phyloP scores from a whole-genome alignment of 2,329 filamentous ascomycete species.

The Sporothrix luriei region DNA sequence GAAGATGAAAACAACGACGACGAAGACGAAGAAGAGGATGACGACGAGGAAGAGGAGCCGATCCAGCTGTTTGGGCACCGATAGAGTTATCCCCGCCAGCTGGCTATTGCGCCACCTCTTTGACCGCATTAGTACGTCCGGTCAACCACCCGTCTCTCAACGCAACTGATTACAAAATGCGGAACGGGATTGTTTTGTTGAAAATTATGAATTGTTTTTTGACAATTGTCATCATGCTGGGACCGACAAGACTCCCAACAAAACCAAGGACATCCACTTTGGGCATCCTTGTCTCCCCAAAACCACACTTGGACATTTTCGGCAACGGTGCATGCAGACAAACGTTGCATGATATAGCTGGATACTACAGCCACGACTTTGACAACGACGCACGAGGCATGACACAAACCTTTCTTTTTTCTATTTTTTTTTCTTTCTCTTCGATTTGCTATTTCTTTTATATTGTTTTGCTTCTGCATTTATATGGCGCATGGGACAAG shows the following conservation, averaged over 20 bases:
- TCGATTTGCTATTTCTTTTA: background rate
- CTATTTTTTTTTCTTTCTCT: background rate
- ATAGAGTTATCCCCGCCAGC: constrained; percentile 39
- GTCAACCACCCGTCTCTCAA: background rate
- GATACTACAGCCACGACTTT: background rate
- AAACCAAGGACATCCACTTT: background rate
- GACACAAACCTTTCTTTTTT: background rate
- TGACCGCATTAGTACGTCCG: too few relatives aligned
- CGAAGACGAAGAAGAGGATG: constrained; percentile 49
- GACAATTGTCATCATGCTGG: background rate
- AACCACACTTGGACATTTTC: constrained; percentile 7
- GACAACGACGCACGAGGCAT: background rate
- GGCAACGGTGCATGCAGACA: constrained; percentile 7
- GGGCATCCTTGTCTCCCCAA: constrained; percentile 16
- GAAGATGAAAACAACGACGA: constrained; percentile 52
- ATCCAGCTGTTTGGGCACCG: constrained; percentile 56
- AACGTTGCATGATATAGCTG: constrained; percentile 9
- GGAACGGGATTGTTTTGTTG: background rate
- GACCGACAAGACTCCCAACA: constrained; percentile 6
- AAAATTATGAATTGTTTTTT: background rate
- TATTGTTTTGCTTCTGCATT: background rate
- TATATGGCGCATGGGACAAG: constrained; percentile 3
- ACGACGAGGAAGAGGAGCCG: constrained; percentile 46
- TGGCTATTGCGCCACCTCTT: background rate
- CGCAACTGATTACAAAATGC: constrained; percentile 8